Base-by-base conservation (phyloP, 208 protist species). In the Trypanosoma theileri region DNA sequence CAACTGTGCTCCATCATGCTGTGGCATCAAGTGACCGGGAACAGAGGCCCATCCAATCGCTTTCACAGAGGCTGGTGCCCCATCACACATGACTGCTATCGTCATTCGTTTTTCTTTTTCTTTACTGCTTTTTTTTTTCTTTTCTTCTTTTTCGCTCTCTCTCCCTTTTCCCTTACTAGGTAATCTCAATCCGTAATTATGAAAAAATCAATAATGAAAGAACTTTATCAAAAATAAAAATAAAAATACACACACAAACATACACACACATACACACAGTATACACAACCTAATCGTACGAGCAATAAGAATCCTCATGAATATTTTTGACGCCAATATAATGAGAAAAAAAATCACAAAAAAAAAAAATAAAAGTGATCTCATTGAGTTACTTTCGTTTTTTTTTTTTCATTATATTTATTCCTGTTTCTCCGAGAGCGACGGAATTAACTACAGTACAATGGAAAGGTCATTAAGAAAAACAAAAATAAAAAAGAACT, bases 1-100 rank as follows among this genome's bases (percentile, higher is more conserved):
- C 21, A 96, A 78, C 61, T 92, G 82, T 12, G 58, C 59, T 31
- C 80, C 78, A 19, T 88, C 66, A 50, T 83, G 75, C 21, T 78
- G 51, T 11, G 28, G 46, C 68, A 88, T 71, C 41, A 88, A 28
- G 22, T 66, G 17, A 13, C 84, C 80, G 17, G 74, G 73, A 22
- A 83, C 69, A 46, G 85, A 79, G 17, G 85, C 88, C 59, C 89
- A 82, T 65, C 88, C 79, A n/a, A 89, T 61, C 4, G 85, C 83
- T 51, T 84, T 87, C 21, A 85, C 35, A 4, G 88, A 82, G 31
- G 77, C 79, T n/a, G 84, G 71, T 9, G 77, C 79, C 41, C 91
- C 91, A 71, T 96, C 91, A 51, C 82, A 93, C 48, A 96, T 74
- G 17, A 94, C 85, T 16, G 92, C 61, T 19, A 75, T 71, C 10